These are phyloP conservation scores for Phytophthora fragariae DNA, from an alignment of 352 stramenopile genomes.

Conservation along the genomic window DNA sequence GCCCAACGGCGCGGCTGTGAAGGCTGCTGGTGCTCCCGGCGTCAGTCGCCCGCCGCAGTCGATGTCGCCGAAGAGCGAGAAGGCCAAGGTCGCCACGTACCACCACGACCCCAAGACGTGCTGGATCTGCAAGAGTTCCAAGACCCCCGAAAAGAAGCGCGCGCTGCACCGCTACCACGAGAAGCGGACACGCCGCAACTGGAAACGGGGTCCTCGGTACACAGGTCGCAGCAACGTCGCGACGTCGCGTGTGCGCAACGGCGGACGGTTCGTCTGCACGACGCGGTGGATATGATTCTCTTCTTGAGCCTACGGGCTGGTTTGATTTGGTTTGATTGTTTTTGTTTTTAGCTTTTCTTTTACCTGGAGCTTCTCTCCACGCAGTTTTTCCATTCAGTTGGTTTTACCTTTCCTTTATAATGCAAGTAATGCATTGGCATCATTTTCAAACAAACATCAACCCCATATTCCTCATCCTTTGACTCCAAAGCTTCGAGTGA, in stretches of 20 bases:
- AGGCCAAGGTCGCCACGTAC: constrained; percentile 64
- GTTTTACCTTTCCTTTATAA: constrained; percentile 35
- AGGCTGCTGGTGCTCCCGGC: constrained; percentile 17
- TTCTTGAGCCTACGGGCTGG: constrained; percentile 32
- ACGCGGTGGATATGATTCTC: constrained; percentile 80
- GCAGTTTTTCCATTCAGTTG: constrained; percentile 44
- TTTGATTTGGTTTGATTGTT: constrained; percentile 46
- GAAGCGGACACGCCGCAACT: constrained; percentile 85
- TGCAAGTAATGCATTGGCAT: constrained; percentile 45
- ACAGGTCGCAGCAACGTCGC: constrained; percentile 80
- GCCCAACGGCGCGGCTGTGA: constrained; percentile 25
- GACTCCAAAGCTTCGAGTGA: not conserved
- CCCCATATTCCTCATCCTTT: not conserved
- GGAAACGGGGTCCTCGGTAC: constrained; percentile 86
- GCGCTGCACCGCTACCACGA: constrained; percentile 84
- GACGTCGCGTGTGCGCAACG: constrained; percentile 81
- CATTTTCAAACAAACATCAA: constrained; percentile 42
- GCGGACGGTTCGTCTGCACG: constrained; percentile 84
- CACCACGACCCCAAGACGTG: constrained; percentile 76
- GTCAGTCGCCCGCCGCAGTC: constrained; percentile 26
- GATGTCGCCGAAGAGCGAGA: constrained; percentile 61
- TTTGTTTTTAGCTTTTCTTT: constrained; percentile 29
- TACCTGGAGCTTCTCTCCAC: constrained; percentile 45
- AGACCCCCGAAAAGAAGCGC: constrained; percentile 83
- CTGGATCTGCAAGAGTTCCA: constrained; percentile 91